Conservation (phyloP, 345 rosid genomes). For the Eucalyptus melliodora region DNA sequence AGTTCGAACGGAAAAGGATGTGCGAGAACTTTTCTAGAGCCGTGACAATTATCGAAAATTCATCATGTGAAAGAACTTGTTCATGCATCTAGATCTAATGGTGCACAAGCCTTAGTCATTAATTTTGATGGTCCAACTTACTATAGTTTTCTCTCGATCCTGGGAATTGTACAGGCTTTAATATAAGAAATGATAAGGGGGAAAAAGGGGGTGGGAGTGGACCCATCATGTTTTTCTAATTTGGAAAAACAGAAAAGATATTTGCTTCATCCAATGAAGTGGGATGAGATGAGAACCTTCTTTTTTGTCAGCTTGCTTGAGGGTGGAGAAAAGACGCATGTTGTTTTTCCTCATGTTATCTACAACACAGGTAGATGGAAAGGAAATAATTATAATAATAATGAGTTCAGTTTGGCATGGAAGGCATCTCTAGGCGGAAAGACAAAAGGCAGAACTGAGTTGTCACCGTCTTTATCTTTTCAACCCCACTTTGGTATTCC, state of each 20-base stretch:
- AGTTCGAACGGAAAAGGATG: background rate
- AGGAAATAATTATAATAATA: background rate
- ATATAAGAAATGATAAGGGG: background rate
- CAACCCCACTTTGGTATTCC: background rate
- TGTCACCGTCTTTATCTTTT: background rate
- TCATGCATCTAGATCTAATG: background rate
- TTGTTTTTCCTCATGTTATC: background rate
- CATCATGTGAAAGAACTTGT: background rate
- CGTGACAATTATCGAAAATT: background rate
- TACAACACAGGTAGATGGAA: background rate
- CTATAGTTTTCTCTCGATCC: background rate
- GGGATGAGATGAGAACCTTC: background rate
- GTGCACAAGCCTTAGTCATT: background rate
- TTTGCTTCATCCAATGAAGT: background rate
- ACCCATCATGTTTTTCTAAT: background rate
- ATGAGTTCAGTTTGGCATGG: background rate
- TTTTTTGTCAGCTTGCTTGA: constrained; percentile 2
- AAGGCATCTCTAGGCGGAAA: background rate
- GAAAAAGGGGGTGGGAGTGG: background rate
- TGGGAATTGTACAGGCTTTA: background rate
- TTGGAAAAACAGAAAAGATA: background rate
- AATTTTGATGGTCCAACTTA: background rate
- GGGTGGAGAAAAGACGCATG: background rate
- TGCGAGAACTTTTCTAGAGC: background rate
- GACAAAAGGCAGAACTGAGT: background rate